Conservation (phyloP, 148 eudicot species). For the Chenopodium album region DNA sequence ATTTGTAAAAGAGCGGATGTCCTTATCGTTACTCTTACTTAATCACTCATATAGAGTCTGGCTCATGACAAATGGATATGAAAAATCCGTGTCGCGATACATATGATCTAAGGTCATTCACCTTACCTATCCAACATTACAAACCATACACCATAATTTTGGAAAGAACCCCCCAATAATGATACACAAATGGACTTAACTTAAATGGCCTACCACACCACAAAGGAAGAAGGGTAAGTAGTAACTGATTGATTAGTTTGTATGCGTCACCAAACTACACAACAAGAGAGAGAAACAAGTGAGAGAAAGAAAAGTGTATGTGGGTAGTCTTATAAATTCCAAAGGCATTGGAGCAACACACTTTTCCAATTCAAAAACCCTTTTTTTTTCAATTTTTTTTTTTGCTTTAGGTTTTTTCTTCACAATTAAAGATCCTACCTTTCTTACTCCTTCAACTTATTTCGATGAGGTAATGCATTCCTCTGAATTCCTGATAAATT, state of each 20-base stretch:
- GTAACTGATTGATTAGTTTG: background rate
- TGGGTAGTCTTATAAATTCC: constrained; percentile 12
- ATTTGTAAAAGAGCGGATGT: too few relatives aligned
- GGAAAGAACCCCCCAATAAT: background rate
- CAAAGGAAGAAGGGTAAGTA: background rate
- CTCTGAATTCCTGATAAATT: background rate
- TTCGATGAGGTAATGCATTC: constrained; percentile 5
- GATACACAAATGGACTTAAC: background rate
- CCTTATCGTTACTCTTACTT: too few relatives aligned
- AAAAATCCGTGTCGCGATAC: too few relatives aligned
- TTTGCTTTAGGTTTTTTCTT: background rate
- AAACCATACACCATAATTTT: too few relatives aligned
- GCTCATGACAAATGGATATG: too few relatives aligned
- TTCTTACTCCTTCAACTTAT: background rate
- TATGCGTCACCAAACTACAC: background rate
- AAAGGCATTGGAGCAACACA: background rate
- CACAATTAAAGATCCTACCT: background rate
- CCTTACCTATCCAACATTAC: too few relatives aligned
- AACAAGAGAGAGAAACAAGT: background rate
- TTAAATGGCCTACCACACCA: background rate
- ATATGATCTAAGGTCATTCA: too few relatives aligned
- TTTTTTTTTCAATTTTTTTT: background rate
- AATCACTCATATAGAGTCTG: too few relatives aligned
- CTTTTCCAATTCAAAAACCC: background rate
- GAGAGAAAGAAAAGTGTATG: too few relatives aligned